Evolutionary conservation across 768 basidiomycete genomes (phyloP), one percentile per base, ranked within the genome.

Genomic region (Lactarius hatsudake): DNA sequence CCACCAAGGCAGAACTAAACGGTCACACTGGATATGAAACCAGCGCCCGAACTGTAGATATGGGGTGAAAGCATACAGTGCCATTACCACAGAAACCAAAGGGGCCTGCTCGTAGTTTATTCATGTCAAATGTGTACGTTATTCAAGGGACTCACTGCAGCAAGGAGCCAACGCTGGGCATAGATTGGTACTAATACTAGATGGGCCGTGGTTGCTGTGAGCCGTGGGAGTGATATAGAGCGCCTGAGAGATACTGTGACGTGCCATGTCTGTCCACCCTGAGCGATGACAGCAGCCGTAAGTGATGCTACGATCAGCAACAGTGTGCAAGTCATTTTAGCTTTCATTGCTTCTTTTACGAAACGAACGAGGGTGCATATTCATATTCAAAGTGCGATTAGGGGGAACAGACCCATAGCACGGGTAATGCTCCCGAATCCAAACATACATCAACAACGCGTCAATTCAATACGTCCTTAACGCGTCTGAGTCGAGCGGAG

Each of bases 1-100:
- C 93, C 93, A 57, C 90, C 91, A 40, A 93, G 79, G 74, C 93
- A 94, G 75, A 87, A 94, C 87, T 91, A 61, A 28, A 38, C 34
- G n/a, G 26, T 48, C 56, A 30, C 34, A 9, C 32, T 26, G 48
- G 3, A 23, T 13, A 34, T 55, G 53, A n/a, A n/a, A n/a, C 54
- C 7, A 61, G 43, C 13, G 20, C 60, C 48, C 51, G 58, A 34
- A 23, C 42, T n/a, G 32, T 5, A 30, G n/a, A 63, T 23, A 20
- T 34, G n/a, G 18, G 42, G 32, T 42, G 55, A 43, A 32, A 26
- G 73, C 79, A 63, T 55, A 83, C 81, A 57, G 73, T 72, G 54
- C 79, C 79, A 42, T 72, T 72, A 20, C 84, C 84, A 70, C 85
- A 86, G 72, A 81, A 86, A 10, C 85, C 84, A 64, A 81, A 86